Base-by-base conservation (phyloP, 371 early-diverging fungal species). In the Modicella reniformis region DNA sequence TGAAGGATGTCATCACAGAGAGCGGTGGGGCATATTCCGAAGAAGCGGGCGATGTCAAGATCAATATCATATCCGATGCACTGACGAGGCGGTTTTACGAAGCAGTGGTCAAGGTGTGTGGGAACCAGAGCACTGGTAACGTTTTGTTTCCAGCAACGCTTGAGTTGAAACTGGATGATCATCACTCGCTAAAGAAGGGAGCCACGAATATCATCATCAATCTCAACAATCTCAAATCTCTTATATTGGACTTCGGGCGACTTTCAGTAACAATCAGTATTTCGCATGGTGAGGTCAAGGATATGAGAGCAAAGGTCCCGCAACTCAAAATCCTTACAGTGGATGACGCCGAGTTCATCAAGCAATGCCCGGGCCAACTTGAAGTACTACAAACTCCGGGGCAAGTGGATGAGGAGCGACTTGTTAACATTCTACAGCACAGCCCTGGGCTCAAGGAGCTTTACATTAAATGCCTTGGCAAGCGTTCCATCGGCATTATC, bases 151-250 rank as follows among this genome's bases (percentile, higher is more conserved):
- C 0, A 44, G 49, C 13, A 15, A 48, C 15, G 59, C 47, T 10
- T 52, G 61, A n/a, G 44, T 71, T 10, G 47, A 53, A 28, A n/a
- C 41, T 28, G 33, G 61, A 19, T n/a, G 13, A 15, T 26, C 8
- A 8, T 12, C 8, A 37, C 37, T 12, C 37, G 37, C 12, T 12
- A n/a, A n/a, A n/a, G 37, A 12, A 12, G 5, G 5, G 8, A 37
- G 12, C 37, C 37, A 37, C 5, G 37, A 12, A 37, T 12, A 37
- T 37, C 12, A 12, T 37, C 37, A 37, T 37, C 37, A 12, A 37
- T 12, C 37, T 8, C 5, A 37, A 5, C 12, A 5, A 37, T 8
- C 37, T 37, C 37, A 37, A 37, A 8, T 37, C 37, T 37, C 37
- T 37, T 37, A 12, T 8, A 12, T 37, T 17, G 17, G 19, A 44